Base-by-base conservation (phyloP, 2,329 filamentous ascomycete genomes). In the Stagonosporopsis cucurbitacearum region DNA sequence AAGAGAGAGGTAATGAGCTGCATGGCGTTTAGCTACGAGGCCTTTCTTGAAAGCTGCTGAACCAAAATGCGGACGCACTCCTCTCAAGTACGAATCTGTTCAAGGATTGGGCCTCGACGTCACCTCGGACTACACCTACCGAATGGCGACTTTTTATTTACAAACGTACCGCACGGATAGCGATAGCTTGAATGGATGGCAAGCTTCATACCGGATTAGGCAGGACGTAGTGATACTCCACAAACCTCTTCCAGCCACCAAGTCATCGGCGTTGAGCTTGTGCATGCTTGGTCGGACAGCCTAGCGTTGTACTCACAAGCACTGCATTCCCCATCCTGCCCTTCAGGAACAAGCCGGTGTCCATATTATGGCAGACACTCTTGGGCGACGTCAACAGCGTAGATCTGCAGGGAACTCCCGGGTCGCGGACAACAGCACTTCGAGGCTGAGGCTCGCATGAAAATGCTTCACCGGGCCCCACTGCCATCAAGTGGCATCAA, bases 1-100 rank as follows among this genome's bases (percentile, higher is more conserved):
- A 75, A 51, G 22, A 72, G 43, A n/a, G 70, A 67, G 36, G 42
- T 50, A 17, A 73, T 58, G 47, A 74, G 63, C 60, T 69, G 67
- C 73, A 75, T 75, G 6, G 30, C 57, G 49, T 48, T 51, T 42
- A 20, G 43, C 33, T 17, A 23, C 37, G 28, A 25, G 23, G 39
- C 41, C 46, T 43, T 32, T n/a, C 32, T 42, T 15, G 28, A 35
- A 50, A 42, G 50, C 57, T 56, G 48, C 45, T 49, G 12, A 28
- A 50, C 9, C 17, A 48, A 22, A 19, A 43, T 20, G 30, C 35
- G 53, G 47, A 19, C 28, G 25, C 32, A 20, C 37, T 33, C 26
- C 17, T 23, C 40, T 57, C 39, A 57, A 52, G 49, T 57, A 57
- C 41, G 26, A 45, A 35, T 22, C 17, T 22, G n/a, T 9, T 15